phyloP scores from a whole-genome alignment of 2,329 filamentous ascomycete genomes.

The Alternaria longipes region DNA sequence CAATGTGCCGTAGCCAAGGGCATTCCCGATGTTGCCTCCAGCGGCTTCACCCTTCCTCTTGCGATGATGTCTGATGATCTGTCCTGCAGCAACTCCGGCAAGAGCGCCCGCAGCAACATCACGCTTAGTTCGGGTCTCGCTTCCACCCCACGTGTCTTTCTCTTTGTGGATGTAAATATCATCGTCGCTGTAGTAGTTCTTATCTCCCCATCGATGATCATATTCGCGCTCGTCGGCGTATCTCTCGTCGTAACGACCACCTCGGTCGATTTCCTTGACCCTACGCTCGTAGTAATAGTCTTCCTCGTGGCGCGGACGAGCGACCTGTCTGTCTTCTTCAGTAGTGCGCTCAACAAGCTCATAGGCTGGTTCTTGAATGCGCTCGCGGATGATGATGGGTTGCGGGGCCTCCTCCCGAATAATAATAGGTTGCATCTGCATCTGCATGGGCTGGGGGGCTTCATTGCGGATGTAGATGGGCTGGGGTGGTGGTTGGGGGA shows the following conservation, averaged over 20 bases:
- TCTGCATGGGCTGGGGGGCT: slow-evolving; percentile 58
- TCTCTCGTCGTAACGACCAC: slow-evolving; percentile 51
- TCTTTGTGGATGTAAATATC: slow-evolving; percentile 68
- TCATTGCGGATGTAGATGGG: slow-evolving; percentile 63
- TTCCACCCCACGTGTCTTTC: slow-evolving; percentile 54
- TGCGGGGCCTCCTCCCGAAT: slow-evolving; percentile 52
- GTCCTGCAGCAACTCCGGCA: slow-evolving; percentile 68
- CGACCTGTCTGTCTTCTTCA: slow-evolving; percentile 61
- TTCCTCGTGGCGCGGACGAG: slow-evolving; percentile 61
- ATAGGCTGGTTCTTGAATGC: slow-evolving; percentile 63
- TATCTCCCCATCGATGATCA: slow-evolving; percentile 52
- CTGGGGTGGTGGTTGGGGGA: slow-evolving; percentile 38
- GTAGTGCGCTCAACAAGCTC: slow-evolving; percentile 67
- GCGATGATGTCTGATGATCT: slow-evolving; percentile 66
- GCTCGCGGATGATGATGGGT: slow-evolving; percentile 58
- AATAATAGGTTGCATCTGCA: slow-evolving; percentile 55
- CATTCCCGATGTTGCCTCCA: slow-evolving; percentile 61
- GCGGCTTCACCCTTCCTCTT: slow-evolving; percentile 65
- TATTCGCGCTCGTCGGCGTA: slow-evolving; percentile 42
- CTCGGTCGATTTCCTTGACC: slow-evolving; percentile 63
- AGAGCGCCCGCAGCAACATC: slow-evolving; percentile 70
- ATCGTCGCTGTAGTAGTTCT: slow-evolving; percentile 66
- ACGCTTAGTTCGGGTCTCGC: slow-evolving; percentile 61
- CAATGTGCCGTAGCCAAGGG: slow-evolving; percentile 68
- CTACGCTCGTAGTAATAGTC: slow-evolving; percentile 70